A percentile compares a stretch with the other conserved stretches of the same genome.
Evolutionary conservation across 371 early-diverging fungal species (phyloP).

Genomic region (Syncephalis plumigaleata): DNA sequence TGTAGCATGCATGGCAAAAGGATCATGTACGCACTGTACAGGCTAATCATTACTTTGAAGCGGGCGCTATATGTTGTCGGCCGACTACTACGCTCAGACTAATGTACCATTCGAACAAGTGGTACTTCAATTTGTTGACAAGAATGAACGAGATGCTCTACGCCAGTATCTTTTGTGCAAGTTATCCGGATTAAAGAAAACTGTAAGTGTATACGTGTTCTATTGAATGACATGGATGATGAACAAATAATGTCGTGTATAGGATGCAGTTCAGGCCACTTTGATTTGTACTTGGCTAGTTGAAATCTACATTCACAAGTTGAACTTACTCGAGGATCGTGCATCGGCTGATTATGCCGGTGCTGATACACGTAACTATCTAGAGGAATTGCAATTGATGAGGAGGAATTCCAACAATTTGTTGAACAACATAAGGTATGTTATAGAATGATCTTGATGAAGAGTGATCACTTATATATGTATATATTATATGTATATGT

Average conservation of each 20-base stretch:
- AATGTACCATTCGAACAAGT: slow-evolving; percentile 74
- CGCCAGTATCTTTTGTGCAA: slow-evolving; percentile 50
- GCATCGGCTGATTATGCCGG: slow-evolving; percentile 23
- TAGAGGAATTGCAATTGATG: slow-evolving; percentile 5
- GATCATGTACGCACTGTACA: slow-evolving; percentile 64
- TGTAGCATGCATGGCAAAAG: slow-evolving; percentile 20
- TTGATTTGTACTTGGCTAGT: slow-evolving; percentile 77
- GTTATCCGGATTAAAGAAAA: slow-evolving; percentile 32
- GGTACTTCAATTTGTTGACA: slow-evolving; percentile 59
- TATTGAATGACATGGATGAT: not conserved
- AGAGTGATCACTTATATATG: too few relatives aligned
- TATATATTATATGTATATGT: too few relatives aligned
- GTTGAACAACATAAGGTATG: not conserved
- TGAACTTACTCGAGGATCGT: slow-evolving; percentile 50
- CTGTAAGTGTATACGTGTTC: slow-evolving; percentile 17
- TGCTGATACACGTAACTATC: slow-evolving; percentile 12
- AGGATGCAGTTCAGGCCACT: slow-evolving; percentile 67
- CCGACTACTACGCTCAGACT: slow-evolving; percentile 69
- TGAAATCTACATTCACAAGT: slow-evolving; percentile 58
- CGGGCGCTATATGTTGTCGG: slow-evolving; percentile 53
- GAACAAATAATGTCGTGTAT: not conserved
- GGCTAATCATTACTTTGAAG: slow-evolving; percentile 68
- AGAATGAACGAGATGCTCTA: slow-evolving; percentile 54
- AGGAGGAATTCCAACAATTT: slow-evolving; percentile 3
- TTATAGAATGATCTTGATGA: not conserved